phyloP scores from a whole-genome alignment of 306 rosid species.

The Dalbergia cultrata region DNA sequence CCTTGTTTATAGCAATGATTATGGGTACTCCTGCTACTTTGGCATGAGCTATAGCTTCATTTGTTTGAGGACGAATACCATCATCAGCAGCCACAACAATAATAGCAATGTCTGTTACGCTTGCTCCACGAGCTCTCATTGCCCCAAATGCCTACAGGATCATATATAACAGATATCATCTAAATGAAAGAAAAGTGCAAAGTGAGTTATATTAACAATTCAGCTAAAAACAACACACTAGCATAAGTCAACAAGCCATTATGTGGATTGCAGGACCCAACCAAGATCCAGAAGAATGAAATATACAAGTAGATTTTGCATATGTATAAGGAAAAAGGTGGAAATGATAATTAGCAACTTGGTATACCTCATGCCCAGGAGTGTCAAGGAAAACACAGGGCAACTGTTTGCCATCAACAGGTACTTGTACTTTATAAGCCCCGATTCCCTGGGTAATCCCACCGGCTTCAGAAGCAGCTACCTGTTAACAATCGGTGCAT shows the following conservation, averaged over 20 bases:
- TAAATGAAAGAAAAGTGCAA: conserved; percentile 42
- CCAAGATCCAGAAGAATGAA: conserved; percentile 32
- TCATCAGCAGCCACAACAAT: conserved; percentile 99
- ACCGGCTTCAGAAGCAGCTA: conserved; percentile 98
- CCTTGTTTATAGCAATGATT: conserved; percentile 95
- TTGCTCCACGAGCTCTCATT: conserved; percentile 99
- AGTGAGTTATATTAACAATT: conserved; percentile 37
- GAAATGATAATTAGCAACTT: conserved; percentile 28
- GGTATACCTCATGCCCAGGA: conserved; percentile 95
- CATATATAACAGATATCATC: conserved; percentile 52
- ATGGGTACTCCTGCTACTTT: conserved; percentile 97
- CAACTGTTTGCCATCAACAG: conserved; percentile 81
- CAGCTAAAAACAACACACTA: conserved; percentile 29
- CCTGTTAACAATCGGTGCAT: conserved; percentile 64
- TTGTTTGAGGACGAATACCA: conserved; percentile 98
- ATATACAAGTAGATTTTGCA: conserved; percentile 36
- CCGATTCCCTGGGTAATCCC: conserved; percentile 99
- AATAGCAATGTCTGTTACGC: conserved; percentile 94
- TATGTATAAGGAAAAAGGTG: neutral
- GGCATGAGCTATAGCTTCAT: conserved; percentile 98
- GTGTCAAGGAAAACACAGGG: conserved; percentile 97
- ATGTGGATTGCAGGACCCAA: conserved; percentile 25
- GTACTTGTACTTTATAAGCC: conserved; percentile 88
- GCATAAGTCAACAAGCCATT: conserved; percentile 33
- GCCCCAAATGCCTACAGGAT: conserved; percentile 97